Conservation (phyloP, 768 basidiomycete genomes). For the Rhodosporidiobolus sp. region DNA sequence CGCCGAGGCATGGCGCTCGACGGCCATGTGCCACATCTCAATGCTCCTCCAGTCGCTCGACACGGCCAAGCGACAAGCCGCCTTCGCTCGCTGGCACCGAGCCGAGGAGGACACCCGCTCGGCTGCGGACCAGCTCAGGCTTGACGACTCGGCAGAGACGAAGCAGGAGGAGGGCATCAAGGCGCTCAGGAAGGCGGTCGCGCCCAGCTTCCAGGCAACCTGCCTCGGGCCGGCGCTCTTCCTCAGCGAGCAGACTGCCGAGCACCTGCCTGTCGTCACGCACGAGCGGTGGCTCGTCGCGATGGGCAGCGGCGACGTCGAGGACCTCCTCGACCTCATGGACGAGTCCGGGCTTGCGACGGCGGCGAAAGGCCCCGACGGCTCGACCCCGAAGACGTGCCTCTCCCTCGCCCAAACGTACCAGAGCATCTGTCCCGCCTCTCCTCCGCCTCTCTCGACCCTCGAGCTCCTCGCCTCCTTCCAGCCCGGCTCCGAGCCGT, state of each 20-base stretch:
- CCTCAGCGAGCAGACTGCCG: conserved; percentile 17
- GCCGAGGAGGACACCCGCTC: neutral
- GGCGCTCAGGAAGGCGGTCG: conserved; percentile 12
- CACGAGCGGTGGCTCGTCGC: conserved; percentile 27
- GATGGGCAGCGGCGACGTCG: conserved; percentile 17
- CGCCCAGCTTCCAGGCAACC: conserved; percentile 38
- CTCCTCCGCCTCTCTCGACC: neutral
- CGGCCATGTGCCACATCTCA: conserved; percentile 39
- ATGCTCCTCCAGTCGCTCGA: conserved; percentile 27
- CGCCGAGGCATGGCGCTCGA: conserved; percentile 30
- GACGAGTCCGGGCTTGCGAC: conserved; percentile 10
- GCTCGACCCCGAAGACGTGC: conserved; percentile 3
- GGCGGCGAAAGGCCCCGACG: neutral
- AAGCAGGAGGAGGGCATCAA: neutral
- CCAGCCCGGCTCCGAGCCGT: neutral
- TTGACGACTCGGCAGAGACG: neutral
- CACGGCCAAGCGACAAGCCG: conserved; percentile 2
- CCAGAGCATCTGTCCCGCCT: conserved; percentile 14
- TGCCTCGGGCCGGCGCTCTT: conserved; percentile 33
- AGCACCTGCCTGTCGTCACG: conserved; percentile 6
- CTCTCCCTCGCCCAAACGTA: conserved; percentile 26
- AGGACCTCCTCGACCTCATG: conserved; percentile 26
- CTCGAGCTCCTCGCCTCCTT: neutral
- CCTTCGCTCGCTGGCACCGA: neutral
- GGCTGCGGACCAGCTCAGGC: neutral